phyloP scores from a whole-genome alignment of 495 filamentous ascomycete genomes.

The Entonaema liquescens region DNA sequence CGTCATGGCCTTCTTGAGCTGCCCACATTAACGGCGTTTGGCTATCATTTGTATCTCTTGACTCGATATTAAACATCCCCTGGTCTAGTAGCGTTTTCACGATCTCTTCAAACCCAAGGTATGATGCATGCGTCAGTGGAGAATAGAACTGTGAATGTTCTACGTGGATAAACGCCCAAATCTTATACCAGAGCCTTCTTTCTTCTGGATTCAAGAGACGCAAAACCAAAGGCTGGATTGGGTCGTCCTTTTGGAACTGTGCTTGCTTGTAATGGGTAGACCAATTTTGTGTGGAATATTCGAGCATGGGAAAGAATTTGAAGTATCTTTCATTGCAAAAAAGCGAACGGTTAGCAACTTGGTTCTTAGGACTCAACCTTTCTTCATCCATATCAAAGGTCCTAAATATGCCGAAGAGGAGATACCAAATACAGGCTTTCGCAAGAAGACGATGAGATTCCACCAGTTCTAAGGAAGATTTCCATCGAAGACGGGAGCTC shows the following conservation, averaged over 20 bases:
- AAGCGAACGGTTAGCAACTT: neutral
- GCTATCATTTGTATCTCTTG: neutral
- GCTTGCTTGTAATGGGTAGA: neutral
- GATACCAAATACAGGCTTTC: neutral
- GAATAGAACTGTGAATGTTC: neutral
- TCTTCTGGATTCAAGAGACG: neutral
- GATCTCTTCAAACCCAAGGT: neutral
- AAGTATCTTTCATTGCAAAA: neutral
- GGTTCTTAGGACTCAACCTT: neutral
- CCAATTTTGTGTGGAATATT: neutral
- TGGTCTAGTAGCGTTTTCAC: neutral
- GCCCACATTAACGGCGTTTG: neutral
- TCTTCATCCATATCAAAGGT: neutral
- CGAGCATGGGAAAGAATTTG: neutral
- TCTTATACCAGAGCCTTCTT: neutral
- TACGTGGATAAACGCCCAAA: neutral
- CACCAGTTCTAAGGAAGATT: neutral
- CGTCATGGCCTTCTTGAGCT: neutral
- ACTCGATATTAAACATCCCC: neutral
- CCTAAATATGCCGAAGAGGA: neutral
- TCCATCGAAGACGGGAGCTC: neutral
- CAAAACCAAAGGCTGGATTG: neutral
- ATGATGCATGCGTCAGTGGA: neutral
- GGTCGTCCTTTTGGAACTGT: neutral
- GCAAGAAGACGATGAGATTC: neutral